A percentile compares a stretch with the other conserved stretches of the same genome.
These are phyloP conservation scores for Beauveria varroae DNA, from an alignment of 2,329 filamentous ascomycete genomes.

Conservation along the genomic window DNA sequence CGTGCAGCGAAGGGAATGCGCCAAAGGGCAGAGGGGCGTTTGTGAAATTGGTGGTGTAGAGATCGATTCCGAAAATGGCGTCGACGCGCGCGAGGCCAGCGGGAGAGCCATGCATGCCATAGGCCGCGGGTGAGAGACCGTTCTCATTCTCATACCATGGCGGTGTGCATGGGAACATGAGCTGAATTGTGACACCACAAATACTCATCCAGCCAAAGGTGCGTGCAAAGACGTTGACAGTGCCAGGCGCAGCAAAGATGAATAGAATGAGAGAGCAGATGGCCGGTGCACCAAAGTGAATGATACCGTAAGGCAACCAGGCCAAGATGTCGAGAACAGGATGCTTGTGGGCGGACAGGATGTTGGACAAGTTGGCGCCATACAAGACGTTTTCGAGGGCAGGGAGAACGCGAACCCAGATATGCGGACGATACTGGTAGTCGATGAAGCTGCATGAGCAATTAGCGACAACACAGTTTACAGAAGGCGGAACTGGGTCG, in stretches of 20 bases:
- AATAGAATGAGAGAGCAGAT: slow-evolving; percentile 76
- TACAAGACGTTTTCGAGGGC: slow-evolving; percentile 95
- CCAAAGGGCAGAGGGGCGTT: slow-evolving; percentile 89
- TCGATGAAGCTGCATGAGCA: slow-evolving; percentile 66
- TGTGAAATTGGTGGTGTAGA: slow-evolving; percentile 89
- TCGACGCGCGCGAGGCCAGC: slow-evolving; percentile 86
- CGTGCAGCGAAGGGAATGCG: slow-evolving; percentile 89
- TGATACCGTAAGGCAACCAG: slow-evolving; percentile 88
- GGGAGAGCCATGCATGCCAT: slow-evolving; percentile 82
- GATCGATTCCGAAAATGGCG: slow-evolving; percentile 78
- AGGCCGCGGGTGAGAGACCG: slow-evolving; percentile 83
- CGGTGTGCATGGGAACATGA: slow-evolving; percentile 86
- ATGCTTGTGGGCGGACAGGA: slow-evolving; percentile 83
- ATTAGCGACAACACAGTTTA: neutral
- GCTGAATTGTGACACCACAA: slow-evolving; percentile 76
- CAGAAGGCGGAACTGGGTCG: neutral
- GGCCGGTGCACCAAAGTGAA: slow-evolving; percentile 81
- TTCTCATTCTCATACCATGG: slow-evolving; percentile 97
- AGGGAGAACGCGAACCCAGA: slow-evolving; percentile 91
- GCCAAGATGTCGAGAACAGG: slow-evolving; percentile 78
- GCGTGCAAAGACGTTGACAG: slow-evolving; percentile 74
- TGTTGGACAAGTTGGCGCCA: slow-evolving; percentile 91
- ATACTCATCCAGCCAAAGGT: slow-evolving; percentile 92
- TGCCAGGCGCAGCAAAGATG: slow-evolving; percentile 80
- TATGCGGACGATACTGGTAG: slow-evolving; percentile 78